These are phyloP conservation scores for Symmetrospora coprosmae DNA, from an alignment of 768 basidiomycete genomes.

Conservation along the genomic window DNA sequence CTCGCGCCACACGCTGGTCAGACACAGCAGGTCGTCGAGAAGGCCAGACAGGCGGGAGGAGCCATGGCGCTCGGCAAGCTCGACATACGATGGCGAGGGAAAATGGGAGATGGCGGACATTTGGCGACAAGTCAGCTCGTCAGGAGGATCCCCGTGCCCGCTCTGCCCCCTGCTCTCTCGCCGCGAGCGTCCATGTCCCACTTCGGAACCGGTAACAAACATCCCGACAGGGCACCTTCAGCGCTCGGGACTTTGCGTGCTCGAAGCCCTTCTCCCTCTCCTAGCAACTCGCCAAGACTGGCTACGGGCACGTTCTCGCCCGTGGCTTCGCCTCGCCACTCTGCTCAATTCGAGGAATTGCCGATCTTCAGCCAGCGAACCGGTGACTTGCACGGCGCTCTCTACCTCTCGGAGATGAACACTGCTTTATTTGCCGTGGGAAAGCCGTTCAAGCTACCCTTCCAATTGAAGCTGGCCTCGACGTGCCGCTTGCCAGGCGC, in stretches of 20 bases:
- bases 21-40: background rate
- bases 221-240: background rate
- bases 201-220: background rate
- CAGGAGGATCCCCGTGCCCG: background rate
- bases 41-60: background rate
- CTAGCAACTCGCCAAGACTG: background rate
- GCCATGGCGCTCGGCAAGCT: conserved; percentile 5
- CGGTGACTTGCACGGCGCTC: background rate
- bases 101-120: conserved; percentile 14
- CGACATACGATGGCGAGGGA: conserved; percentile 7
- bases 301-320: background rate
- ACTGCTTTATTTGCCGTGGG: background rate
- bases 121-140: conserved; percentile 10
- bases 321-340: background rate
- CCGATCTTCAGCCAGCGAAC: background rate
- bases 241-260: background rate
- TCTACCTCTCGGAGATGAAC: background rate
- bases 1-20: background rate
- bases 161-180: background rate
- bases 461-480: background rate
- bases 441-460: background rate
- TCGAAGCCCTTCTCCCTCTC: background rate
- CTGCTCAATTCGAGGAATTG: background rate
- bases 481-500: background rate
- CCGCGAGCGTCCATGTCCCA: background rate